Base-by-base conservation (phyloP, 129 eudicot genomes). In the Tanacetum coccineum region DNA sequence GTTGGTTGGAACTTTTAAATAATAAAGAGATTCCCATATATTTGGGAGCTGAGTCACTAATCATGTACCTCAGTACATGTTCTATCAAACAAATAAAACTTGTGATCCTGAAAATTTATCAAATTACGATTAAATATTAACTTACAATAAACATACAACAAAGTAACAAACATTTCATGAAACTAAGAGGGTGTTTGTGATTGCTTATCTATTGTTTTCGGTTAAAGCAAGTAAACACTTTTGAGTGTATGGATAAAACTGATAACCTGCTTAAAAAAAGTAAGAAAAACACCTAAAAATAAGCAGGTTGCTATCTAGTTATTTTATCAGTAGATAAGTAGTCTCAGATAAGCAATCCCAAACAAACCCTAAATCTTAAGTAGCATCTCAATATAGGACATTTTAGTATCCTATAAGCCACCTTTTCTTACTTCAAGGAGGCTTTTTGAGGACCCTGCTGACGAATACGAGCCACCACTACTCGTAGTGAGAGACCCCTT, bases 381-480 rank as follows among this genome's bases (percentile, higher is more conserved):
- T 52, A 72, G 68, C 64, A 19, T 30, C 20, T 1, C 47, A 30
- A 4, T 4, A 30, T 30, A 6, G 13, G 53, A 48, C 53, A 13
- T 48, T n/a, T 6, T 48, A 13, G 36, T 59, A 71, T 18, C 61
- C 19, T 48, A 71, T 47, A 21, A 18, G 39, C 59, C 75, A 47
- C 64, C 58, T 13, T 30, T 46, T 15, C 40, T 66, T 52, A 28
- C 11, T 55, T 62, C 59, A 67, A 79, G 19, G 19, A 69, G 75
- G 11, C 58, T 26, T 74, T 68, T 75, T 42, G 74, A 59, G 59
- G 78, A 80, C 13, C 71, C 78, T 39, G 47, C 52, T n/a, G 71
- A 62, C 9, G 67, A 44, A 26, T 36, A 77, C 19, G 72, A 75
- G 25, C 75, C 68, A 13, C 62, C 61, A 61, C 78, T 80, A 54